Evolutionary conservation across 345 rosid species (phyloP).

Genomic region (Psidium guajava): DNA sequence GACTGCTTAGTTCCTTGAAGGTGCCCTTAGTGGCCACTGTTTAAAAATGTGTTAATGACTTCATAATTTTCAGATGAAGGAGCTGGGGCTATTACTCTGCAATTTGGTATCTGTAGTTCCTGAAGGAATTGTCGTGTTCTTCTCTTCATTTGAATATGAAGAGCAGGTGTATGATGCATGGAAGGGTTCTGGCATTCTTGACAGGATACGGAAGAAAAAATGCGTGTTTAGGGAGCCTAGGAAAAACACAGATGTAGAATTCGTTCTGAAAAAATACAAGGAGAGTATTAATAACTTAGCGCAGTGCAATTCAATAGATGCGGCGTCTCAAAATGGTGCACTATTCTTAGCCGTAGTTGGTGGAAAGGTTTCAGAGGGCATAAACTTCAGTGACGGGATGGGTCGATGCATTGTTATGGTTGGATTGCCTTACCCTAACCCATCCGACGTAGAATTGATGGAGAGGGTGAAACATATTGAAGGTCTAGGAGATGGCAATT

Average conservation of each 20-base stretch:
- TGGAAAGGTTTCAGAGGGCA: slow-evolving; percentile 98
- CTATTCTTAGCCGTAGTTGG: slow-evolving; percentile 84
- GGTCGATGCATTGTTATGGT: slow-evolving; percentile 95
- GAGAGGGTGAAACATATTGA: slow-evolving; percentile 88
- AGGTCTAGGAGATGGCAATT: slow-evolving; percentile 44
- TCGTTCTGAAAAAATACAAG: slow-evolving; percentile 71
- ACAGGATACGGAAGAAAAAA: slow-evolving; percentile 69
- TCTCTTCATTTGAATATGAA: slow-evolving; percentile 90
- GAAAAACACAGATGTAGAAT: slow-evolving; percentile 50
- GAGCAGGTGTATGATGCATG: slow-evolving; percentile 62
- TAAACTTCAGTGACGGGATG: slow-evolving; percentile 95
- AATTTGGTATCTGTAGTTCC: slow-evolving; percentile 75
- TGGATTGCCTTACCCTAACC: slow-evolving; percentile 91
- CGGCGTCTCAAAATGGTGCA: slow-evolving; percentile 50
- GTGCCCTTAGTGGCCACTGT: neutral
- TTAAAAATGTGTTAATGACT: neutral
- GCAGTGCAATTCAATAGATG: slow-evolving; percentile 2
- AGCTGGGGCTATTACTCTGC: slow-evolving; percentile 78
- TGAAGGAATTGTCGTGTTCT: slow-evolving; percentile 85
- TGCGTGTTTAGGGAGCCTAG: slow-evolving; percentile 82
- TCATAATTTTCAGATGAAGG: slow-evolving; percentile 50
- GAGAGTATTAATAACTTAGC: slow-evolving; percentile 39
- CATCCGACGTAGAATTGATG: slow-evolving; percentile 66
- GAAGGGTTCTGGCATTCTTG: slow-evolving; percentile 69
- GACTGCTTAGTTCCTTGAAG: neutral